Base-by-base conservation (phyloP, 345 rosid species). In the Populus pruinosa region DNA sequence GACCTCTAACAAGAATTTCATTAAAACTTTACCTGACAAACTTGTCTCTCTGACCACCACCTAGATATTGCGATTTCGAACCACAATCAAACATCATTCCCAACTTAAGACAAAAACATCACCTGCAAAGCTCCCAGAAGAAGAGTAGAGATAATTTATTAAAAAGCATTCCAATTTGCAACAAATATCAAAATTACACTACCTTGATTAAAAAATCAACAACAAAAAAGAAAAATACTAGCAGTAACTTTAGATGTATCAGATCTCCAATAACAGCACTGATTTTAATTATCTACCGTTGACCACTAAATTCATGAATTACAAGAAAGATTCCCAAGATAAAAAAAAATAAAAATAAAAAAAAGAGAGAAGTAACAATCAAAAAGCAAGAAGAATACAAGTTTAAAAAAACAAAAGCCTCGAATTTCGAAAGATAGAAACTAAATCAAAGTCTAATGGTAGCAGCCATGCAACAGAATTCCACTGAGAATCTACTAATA, bases 31-130 rank as follows among this genome's bases (percentile, higher is more conserved):
- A 95, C 99, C 99, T 93, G 55, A 88, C 93, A 84, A 96, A 96
- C 85, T 93, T 96, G 86, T 93, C 97, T 69, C 84, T 82, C 69
- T 89, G 97, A 71, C 91, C 91, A 71, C 91, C 91, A 87, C 87
- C 86, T 82, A 90, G 77, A 65, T 84, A 92, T 63, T 89, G 90
- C 23, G 93, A 84, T 87, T 88, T 95, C 77, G 80, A 82, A 82
- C 81, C 87, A 81, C 87, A 82, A 77, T 88, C 96, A 64, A 91
- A 87, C 98, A 96, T 93, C 79, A 87, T 90, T 82, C 73, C 64
- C 84, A 81, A 73, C 70, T 76, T 85, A 85, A 84, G 82, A 79
- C 5, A 43, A 13, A 23, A 66, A 86, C 76, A 68, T 69, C 79
- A 79, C 87, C 96, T 93, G 88, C 72, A 81, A 56, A 3, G 78